These are phyloP conservation scores for Saksenaea oblongispora DNA, from an alignment of 371 early-diverging fungal species.

Conservation along the genomic window DNA sequence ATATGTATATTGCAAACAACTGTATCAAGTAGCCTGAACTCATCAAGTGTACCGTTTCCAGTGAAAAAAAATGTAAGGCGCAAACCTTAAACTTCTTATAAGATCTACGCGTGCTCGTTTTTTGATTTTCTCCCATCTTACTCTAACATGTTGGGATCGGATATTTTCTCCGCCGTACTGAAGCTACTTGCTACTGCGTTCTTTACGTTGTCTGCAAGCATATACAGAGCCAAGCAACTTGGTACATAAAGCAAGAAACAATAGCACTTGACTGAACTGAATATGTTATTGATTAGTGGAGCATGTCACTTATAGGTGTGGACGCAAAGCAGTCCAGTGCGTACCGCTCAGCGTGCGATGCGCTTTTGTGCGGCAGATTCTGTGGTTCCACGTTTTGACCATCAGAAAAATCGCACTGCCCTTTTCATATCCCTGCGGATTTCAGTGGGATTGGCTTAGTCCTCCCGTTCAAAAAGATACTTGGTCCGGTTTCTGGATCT, in stretches of 20 bases:
- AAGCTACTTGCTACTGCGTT: neutral
- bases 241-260: neutral
- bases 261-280: neutral
- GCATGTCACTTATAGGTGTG: constrained; percentile 7
- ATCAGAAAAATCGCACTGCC: neutral
- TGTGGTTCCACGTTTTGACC: neutral
- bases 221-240: neutral
- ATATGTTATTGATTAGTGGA: constrained; percentile 4
- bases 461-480: constrained; percentile 4
- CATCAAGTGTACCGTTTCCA: too few relatives aligned
- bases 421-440: constrained; percentile 18
- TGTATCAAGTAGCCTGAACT: too few relatives aligned
- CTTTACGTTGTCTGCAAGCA: neutral
- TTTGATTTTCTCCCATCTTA: too few relatives aligned
- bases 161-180: neutral
- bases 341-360: constrained; percentile 11
- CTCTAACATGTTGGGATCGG: too few relatives aligned
- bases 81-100: too few relatives aligned
- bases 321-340: neutral
- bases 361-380: neutral
- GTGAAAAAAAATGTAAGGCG: too few relatives aligned
- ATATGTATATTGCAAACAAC: too few relatives aligned
- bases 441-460: constrained; percentile 18
- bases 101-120: too few relatives aligned
- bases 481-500: constrained; percentile 26